These are phyloP conservation scores for Senecio squalidus DNA, from an alignment of 140 eudicot species.

Conservation along the genomic window DNA sequence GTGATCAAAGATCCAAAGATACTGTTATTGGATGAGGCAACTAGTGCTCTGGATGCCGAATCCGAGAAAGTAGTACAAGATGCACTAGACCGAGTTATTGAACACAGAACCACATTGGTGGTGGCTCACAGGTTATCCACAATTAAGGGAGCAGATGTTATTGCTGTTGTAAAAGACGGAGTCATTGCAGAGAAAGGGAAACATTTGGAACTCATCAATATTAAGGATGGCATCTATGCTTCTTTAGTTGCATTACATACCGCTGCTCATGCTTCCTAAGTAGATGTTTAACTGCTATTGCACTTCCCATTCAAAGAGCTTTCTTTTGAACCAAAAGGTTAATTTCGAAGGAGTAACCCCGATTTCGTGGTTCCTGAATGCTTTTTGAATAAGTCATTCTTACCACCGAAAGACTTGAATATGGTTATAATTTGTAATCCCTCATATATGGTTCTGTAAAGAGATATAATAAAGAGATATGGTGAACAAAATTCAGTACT, in stretches of 20 bases:
- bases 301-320: neutral
- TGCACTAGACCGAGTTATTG: constrained; percentile 5
- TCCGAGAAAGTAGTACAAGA: constrained; percentile 11
- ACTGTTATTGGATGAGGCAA: constrained; percentile 5
- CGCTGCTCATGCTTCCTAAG: neutral
- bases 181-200: constrained; percentile 11
- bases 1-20: neutral
- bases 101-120: constrained; percentile 7
- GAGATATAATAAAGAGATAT: too few species aligned
- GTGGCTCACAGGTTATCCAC: constrained; percentile 12
- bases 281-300: neutral
- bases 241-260: constrained; percentile 6
- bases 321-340: too few species aligned
- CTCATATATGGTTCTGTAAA: too few species aligned
- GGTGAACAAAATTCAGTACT: too few species aligned
- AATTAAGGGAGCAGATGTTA: constrained; percentile 11
- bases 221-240: constrained; percentile 1
- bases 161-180: neutral
- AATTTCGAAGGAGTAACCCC: too few species aligned
- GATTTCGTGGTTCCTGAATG: neutral
- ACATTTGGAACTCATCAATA: constrained; percentile 7
- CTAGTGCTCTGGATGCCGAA: constrained; percentile 7
- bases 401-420: neutral
- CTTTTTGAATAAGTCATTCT: neutral
- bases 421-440: neutral